Evolutionary conservation across 257 asterid species (phyloP).

Genomic region (Lantana camara): DNA sequence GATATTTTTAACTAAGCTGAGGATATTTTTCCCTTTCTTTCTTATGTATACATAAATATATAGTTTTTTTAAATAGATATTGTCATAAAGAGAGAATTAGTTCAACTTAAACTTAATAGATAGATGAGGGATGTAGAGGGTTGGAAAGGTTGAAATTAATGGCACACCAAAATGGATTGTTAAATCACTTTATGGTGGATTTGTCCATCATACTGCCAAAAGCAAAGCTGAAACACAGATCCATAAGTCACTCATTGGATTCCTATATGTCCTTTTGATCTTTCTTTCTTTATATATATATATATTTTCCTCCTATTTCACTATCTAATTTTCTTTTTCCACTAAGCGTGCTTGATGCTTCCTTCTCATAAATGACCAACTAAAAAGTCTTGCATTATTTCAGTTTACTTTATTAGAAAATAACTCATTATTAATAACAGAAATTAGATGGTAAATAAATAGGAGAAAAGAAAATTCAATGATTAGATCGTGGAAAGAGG

Average conservation of each 20-base stretch:
- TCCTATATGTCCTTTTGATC: slow-evolving; percentile 23
- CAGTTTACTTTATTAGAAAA: slow-evolving; percentile 11
- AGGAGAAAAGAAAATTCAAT: slow-evolving; percentile 7
- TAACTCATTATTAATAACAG: no score
- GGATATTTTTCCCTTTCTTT: no score
- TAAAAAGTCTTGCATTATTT: slow-evolving; percentile 35
- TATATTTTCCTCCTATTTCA: background rate
- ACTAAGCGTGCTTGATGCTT: slow-evolving; percentile 17
- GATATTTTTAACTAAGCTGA: no score
- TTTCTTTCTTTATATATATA: background rate
- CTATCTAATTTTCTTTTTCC: slow-evolving; percentile 26
- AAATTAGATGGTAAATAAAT: no score
- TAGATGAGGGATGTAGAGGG: no score
- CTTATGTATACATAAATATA: no score
- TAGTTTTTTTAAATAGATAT: no score
- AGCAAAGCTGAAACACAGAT: slow-evolving; percentile 31
- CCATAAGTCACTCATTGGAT: slow-evolving; percentile 43
- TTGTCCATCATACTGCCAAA: slow-evolving; percentile 40
- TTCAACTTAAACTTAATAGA: no score
- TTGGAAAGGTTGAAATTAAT: slow-evolving; percentile 16
- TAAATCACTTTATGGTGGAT: slow-evolving; percentile 42
- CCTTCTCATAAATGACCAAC: slow-evolving; percentile 19
- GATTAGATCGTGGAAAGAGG: slow-evolving; percentile 31
- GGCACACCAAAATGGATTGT: slow-evolving; percentile 34
- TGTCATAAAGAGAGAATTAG: no score